These are phyloP conservation scores for Rhytidiadelphus loreus DNA, from an alignment of 225 moss, liverwort and hornwort genomes.

Conservation along the genomic window DNA sequence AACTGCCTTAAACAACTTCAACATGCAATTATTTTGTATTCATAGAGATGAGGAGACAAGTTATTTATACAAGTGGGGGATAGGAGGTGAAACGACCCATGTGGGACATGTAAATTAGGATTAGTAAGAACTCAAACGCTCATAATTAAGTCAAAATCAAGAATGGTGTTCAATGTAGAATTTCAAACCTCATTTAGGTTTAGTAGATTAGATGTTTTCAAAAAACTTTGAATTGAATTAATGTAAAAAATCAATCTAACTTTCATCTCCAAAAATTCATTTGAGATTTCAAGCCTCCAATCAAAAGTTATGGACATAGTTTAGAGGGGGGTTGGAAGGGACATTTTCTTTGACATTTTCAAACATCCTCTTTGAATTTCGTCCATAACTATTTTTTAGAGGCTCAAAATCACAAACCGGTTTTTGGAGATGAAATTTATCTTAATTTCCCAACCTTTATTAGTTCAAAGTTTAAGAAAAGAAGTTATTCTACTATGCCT, in stretches of 20 bases:
- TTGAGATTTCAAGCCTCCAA: background rate
- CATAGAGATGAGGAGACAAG: rapidly evolving
- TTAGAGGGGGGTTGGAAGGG: background rate
- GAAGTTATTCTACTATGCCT: background rate
- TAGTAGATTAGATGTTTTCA: background rate
- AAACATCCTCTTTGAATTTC: background rate
- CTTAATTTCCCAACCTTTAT: rapidly evolving
- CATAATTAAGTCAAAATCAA: background rate
- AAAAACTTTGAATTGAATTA: background rate
- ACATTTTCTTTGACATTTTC: background rate
- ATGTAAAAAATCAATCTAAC: rapidly evolving
- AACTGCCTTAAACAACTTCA: rapidly evolving
- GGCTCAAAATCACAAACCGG: rapidly evolving
- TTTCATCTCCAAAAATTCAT: background rate
- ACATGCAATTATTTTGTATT: rapidly evolving
- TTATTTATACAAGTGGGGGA: background rate
- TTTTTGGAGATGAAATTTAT: rapidly evolving
- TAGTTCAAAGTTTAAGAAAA: rapidly evolving
- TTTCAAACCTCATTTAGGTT: background rate
- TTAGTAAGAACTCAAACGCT: background rate
- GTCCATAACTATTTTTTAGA: too few relatives aligned
- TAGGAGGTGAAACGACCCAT: background rate
- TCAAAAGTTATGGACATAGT: background rate
- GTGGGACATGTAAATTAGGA: background rate
- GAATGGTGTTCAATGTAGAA: background rate